Evolutionary conservation across 495 filamentous ascomycete genomes (phyloP).

Genomic region (Aspergillus carlsbadensis): DNA sequence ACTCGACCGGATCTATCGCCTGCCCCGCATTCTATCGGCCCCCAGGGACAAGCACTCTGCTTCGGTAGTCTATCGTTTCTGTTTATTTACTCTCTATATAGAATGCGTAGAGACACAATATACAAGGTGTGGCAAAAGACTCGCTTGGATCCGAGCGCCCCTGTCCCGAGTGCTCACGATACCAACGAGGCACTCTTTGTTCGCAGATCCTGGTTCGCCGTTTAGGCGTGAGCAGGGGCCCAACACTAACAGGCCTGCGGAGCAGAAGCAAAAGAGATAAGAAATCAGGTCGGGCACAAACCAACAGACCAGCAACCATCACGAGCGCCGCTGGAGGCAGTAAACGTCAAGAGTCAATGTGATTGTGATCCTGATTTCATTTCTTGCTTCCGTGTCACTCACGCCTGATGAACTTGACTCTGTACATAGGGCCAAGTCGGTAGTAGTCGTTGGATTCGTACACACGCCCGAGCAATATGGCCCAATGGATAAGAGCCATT

Average conservation of each 20-base stretch:
- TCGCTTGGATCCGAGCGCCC: no score
- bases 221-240: not conserved
- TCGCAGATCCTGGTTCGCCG: no score
- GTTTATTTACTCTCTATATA: not conserved
- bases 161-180: no score
- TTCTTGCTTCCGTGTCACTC: not conserved
- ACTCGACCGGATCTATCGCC: constrained; percentile 24
- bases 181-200: no score
- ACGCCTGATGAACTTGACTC: constrained; percentile 2
- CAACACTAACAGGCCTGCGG: not conserved
- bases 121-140: no score
- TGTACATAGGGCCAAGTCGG: constrained; percentile 6
- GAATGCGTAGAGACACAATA: no score
- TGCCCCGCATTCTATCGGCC: constrained; percentile 23
- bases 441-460: constrained; percentile 17
- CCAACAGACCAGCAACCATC: not conserved
- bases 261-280: not conserved
- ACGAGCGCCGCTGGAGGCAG: not conserved
- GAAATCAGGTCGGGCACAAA: constrained; percentile 5
- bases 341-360: not conserved
- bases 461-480: constrained; percentile 15
- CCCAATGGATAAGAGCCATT: constrained; percentile 1
- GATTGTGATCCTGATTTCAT: not conserved
- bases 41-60: constrained; percentile 16
- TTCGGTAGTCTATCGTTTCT: constrained; percentile 11